Percentiles rank a stretch among this genome's conserved stretches.
Evolutionary conservation across 2,329 filamentous ascomycete species (phyloP).

Genomic region (Ustilaginoidea virens): DNA sequence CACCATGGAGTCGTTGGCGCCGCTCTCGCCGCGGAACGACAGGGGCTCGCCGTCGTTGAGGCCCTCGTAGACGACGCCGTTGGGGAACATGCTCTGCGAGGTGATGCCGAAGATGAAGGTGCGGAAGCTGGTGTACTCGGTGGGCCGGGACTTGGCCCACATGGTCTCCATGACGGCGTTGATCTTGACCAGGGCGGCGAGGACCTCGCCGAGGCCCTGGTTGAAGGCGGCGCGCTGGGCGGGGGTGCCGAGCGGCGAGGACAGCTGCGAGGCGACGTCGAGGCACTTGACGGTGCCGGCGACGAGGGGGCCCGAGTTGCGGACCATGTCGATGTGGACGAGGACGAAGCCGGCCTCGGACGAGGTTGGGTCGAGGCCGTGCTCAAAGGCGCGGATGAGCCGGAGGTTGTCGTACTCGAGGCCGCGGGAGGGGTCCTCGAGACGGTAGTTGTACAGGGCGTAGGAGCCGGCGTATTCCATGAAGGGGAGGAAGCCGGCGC

Average conservation of each 20-base stretch:
- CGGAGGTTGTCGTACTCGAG: constrained; percentile 55
- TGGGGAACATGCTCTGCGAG: constrained; percentile 82
- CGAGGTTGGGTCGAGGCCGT: constrained; percentile 69
- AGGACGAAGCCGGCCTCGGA: constrained; percentile 95
- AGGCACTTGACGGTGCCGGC: constrained; percentile 55
- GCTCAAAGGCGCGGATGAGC: constrained; percentile 81
- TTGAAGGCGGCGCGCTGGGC: constrained; percentile 44
- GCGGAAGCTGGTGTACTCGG: constrained; percentile 75
- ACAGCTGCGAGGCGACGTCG: constrained; percentile 25
- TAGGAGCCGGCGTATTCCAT: constrained; percentile 70
- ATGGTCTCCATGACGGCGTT: constrained; percentile 76
- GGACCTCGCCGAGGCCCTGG: constrained; percentile 42
- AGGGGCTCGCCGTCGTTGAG: constrained; percentile 54
- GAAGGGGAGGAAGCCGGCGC: constrained; percentile 71
- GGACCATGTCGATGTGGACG: constrained; percentile 91
- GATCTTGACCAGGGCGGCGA: constrained; percentile 46
- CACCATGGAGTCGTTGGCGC: constrained; percentile 89
- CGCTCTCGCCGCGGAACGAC: constrained; percentile 80
- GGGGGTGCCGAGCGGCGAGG: constrained; percentile 11
- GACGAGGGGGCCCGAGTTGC: constrained; percentile 65
- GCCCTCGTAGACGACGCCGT: constrained; percentile 81
- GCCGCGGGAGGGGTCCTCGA: constrained; percentile 37
- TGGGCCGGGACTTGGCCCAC: constrained; percentile 79
- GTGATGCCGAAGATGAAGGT: constrained; percentile 97
- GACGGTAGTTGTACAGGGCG: constrained; percentile 53